Base-by-base conservation (phyloP, 2,329 filamentous ascomycete species). In the Clarireedia sp. region DNA sequence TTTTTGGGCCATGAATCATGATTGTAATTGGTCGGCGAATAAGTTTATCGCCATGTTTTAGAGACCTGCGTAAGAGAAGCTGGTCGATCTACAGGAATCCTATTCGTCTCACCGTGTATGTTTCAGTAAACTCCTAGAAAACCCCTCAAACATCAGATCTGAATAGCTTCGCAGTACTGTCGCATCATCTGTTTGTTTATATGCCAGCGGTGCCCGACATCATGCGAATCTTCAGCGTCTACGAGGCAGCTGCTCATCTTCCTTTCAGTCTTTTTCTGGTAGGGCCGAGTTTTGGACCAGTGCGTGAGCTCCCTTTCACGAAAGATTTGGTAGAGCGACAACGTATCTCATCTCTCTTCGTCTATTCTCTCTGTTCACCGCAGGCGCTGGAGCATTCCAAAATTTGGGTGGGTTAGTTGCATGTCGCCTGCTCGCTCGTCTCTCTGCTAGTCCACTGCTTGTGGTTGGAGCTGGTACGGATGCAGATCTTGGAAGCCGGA, bases 381-480 rank as follows among this genome's bases (percentile, higher is more conserved):
- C 26, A n/a, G 33, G 29, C 3, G 47, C 47, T n/a, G n/a, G 33
- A 21, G 33, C 33, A 2, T 49, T 19, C n/a, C 33, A 38, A 14
- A 49, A 4, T 14, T 24, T 49, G 2, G 33, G 17, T 5, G 21
- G 10, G 17, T 33, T 49, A 7, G 17, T 38, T 21, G 33, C 21
- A 24, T 82, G 85, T 62, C 78, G 83, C 1, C 78, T 86, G 59
- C 62, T 86, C 3, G 76, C 78, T 3, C 86, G 85, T 9, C 68
- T 80, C 12, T 43, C 45, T 19, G 55, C 50, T 26, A 33, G 37
- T 23, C 16, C 51, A 8, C 19, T 38, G n/a, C n/a, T 88, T 12
- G 84, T 83, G 0, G 82, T 84, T 58, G 58, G 48, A 9, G 81
- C 81, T 37, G 83, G 83, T 19, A 80, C 80, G 2, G 82, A 88